These are phyloP conservation scores for Liquidambar formosana DNA, from an alignment of 164 flowering plant species.

Conservation along the genomic window DNA sequence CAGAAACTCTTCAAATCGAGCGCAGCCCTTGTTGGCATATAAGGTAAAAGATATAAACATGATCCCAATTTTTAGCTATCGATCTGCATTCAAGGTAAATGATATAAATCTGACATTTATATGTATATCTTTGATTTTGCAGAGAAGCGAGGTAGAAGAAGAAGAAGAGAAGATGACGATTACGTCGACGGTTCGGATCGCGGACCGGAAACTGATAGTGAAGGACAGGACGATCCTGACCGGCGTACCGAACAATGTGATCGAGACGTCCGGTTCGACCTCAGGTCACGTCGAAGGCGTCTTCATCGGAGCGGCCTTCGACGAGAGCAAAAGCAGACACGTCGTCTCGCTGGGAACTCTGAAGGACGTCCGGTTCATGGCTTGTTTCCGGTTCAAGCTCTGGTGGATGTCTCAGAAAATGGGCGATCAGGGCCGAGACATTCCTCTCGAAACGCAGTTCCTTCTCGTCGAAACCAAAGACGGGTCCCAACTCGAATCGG, in stretches of 20 bases:
- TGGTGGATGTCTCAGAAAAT: conserved; percentile 99
- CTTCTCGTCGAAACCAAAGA: conserved; percentile 63
- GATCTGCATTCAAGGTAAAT: background rate
- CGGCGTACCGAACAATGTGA: conserved; percentile 69
- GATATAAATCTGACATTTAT: background rate
- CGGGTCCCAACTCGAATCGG: conserved; percentile 47
- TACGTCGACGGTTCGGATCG: conserved; percentile 57
- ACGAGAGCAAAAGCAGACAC: conserved; percentile 58
- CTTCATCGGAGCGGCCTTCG: conserved; percentile 71
- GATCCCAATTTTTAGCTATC: background rate
- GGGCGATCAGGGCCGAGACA: conserved; percentile 73
- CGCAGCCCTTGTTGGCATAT: conserved; percentile 15
- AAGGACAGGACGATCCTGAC: conserved; percentile 62
- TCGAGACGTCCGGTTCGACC: conserved; percentile 55
- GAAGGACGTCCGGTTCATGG: conserved; percentile 67
- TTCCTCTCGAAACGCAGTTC: conserved; percentile 93
- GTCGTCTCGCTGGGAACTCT: conserved; percentile 71
- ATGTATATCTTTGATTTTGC: conserved; percentile 3
- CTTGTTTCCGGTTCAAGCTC: conserved; percentile 86
- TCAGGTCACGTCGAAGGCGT: conserved; percentile 74
- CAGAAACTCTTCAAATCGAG: conserved; percentile 20
- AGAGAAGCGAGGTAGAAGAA: conserved; percentile 27
- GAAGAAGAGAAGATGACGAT: conserved; percentile 61
- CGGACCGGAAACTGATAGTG: conserved; percentile 63
- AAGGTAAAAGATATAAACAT: conserved; percentile 27